Evolutionary conservation across 1,284 basidiomycete genomes (phyloP).

Genomic region (Puccinia novopanici): DNA sequence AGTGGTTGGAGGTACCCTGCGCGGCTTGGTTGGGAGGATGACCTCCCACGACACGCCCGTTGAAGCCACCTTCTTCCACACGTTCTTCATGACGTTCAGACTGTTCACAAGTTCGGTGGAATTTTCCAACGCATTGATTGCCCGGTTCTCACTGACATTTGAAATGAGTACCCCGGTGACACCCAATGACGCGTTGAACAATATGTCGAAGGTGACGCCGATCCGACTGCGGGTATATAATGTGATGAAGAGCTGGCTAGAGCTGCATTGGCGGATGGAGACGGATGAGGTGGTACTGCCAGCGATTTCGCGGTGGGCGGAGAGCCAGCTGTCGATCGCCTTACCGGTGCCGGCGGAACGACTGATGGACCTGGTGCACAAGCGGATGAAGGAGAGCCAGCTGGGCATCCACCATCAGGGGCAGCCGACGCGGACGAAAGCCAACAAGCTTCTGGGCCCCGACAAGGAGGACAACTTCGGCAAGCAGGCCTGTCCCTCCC

Average conservation of each 20-base stretch:
- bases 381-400: constrained; percentile 60
- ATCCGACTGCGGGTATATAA: constrained; percentile 86
- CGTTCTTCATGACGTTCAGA: constrained; percentile 96
- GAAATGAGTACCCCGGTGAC: constrained; percentile 67
- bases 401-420: constrained; percentile 29
- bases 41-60: constrained; percentile 89
- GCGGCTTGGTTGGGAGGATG: constrained; percentile 88
- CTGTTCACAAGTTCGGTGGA: constrained; percentile 79
- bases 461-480: constrained; percentile 38
- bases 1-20: constrained; percentile 85
- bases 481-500: constrained; percentile 61
- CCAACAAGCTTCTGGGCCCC: background rate
- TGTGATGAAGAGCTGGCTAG: constrained; percentile 89
- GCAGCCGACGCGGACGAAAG: constrained; percentile 11
- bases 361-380: constrained; percentile 70
- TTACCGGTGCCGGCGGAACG: constrained; percentile 71
- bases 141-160: constrained; percentile 72
- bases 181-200: constrained; percentile 66
- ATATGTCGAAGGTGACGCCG: constrained; percentile 80
- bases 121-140: constrained; percentile 74
- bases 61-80: constrained; percentile 77
- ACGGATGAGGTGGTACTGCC: constrained; percentile 62
- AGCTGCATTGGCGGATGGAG: constrained; percentile 78
- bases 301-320: constrained; percentile 68
- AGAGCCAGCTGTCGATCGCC: constrained; percentile 67